Conservation (phyloP, 768 basidiomycete species). For the Cantharellus anzutake region DNA sequence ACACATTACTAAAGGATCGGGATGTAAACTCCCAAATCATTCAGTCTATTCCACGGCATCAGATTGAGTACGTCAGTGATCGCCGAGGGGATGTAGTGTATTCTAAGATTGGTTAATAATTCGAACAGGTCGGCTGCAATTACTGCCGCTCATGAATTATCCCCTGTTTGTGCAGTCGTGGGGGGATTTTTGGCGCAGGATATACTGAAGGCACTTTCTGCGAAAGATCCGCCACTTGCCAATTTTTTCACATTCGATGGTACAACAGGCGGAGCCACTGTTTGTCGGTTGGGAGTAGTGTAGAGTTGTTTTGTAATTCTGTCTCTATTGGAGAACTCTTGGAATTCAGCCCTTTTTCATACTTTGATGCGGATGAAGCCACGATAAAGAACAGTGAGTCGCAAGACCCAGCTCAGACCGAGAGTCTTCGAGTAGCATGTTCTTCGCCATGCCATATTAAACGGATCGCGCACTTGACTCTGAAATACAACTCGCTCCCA, state of each 20-base stretch:
- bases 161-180: conserved; percentile 84
- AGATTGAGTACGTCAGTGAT: conserved; percentile 35
- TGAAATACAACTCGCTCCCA: too few species aligned
- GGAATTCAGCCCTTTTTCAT: too few species aligned
- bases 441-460: too few species aligned
- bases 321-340: neutral
- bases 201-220: conserved; percentile 75
- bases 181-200: conserved; percentile 93
- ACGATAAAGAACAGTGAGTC: too few species aligned
- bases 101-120: neutral
- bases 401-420: too few species aligned
- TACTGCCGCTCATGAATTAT: conserved; percentile 70
- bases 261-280: conserved; percentile 53
- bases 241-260: conserved; percentile 88
- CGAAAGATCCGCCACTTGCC: conserved; percentile 79
- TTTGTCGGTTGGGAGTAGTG: conserved; percentile 14
- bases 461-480: too few species aligned
- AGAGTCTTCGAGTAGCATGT: too few species aligned
- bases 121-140: conserved; percentile 38
- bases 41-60: conserved; percentile 31
- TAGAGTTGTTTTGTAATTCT: neutral
- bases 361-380: too few species aligned
- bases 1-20: conserved; percentile 36
- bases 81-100: neutral
- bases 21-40: conserved; percentile 56